Evolutionary conservation across 2,329 filamentous ascomycete species (phyloP).

Genomic region (Apiospora malaysiana): DNA sequence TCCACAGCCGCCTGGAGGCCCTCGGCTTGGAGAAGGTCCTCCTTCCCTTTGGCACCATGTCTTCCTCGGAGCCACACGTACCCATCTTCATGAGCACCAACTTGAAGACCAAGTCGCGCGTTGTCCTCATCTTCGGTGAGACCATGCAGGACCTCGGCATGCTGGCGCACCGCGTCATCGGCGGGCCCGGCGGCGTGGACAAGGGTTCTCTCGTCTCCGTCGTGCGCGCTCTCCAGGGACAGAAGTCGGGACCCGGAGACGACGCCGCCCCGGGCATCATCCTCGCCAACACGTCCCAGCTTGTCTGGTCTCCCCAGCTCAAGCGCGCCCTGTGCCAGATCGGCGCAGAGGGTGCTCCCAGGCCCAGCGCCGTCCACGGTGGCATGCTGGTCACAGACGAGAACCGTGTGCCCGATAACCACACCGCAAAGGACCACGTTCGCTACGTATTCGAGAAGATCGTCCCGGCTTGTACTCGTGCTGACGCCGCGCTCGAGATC

Average conservation of each 20-base stretch:
- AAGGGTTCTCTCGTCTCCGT: conserved; percentile 74
- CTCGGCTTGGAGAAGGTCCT: conserved; percentile 65
- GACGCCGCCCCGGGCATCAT: conserved; percentile 64
- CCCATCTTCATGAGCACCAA: conserved; percentile 68
- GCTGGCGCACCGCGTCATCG: conserved; percentile 71
- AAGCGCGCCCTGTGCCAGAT: conserved; percentile 63
- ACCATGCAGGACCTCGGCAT: conserved; percentile 74
- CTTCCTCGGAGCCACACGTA: conserved; percentile 60
- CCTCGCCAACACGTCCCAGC: conserved; percentile 78
- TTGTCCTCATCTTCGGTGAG: conserved; percentile 80
- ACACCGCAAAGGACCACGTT: conserved; percentile 65
- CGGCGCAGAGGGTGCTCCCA: conserved; percentile 64
- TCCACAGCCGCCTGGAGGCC: conserved; percentile 65
- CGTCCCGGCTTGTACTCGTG: conserved; percentile 53
- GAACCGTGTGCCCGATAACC: conserved; percentile 70
- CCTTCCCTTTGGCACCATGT: conserved; percentile 62
- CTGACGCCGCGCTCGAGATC: conserved; percentile 67
- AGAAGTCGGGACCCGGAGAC: conserved; percentile 40
- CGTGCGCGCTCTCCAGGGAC: conserved; percentile 51
- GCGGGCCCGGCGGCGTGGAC: conserved; percentile 68
- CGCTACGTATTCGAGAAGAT: conserved; percentile 69
- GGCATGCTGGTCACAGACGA: conserved; percentile 56
- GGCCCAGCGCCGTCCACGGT: conserved; percentile 66
- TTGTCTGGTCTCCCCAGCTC: conserved; percentile 74
- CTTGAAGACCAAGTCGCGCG: conserved; percentile 61